Evolutionary conservation across 441 rosid species (phyloP).

Genomic region (Arabidopsis hybrid): DNA sequence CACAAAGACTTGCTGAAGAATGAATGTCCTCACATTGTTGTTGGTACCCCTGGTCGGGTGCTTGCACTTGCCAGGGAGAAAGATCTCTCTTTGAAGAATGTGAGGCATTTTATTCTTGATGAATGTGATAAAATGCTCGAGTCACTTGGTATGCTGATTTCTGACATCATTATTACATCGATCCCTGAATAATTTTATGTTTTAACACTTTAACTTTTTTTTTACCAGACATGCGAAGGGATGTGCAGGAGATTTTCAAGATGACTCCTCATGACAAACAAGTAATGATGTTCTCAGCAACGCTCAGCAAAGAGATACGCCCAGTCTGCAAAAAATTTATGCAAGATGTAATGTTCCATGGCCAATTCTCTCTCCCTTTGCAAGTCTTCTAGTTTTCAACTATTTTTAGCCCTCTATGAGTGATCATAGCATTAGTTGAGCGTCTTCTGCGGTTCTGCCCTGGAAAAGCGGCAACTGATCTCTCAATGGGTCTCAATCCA

Average conservation of each 20-base stretch:
- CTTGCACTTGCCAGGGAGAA: conserved; percentile 91
- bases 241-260: conserved; percentile 98
- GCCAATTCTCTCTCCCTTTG: conserved; percentile 71
- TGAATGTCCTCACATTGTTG: conserved; percentile 40
- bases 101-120: conserved; percentile 97
- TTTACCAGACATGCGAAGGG: conserved; percentile 86
- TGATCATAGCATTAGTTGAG: conserved; percentile 27
- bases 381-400: conserved; percentile 53
- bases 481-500: neutral
- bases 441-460: neutral
- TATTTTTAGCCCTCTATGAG: conserved; percentile 52
- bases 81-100: conserved; percentile 95
- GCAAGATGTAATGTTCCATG: conserved; percentile 97
- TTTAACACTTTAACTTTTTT: conserved; percentile 8
- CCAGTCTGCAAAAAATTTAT: conserved; percentile 83
- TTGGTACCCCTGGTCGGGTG: conserved; percentile 95
- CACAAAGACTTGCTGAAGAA: too few relatives aligned
- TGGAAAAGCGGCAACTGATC: conserved; percentile 17
- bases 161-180: too few relatives aligned
- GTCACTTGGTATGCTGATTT: conserved; percentile 73
- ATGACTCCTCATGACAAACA: conserved; percentile 42
- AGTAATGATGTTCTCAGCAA: too few relatives aligned
- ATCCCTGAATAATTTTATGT: neutral
- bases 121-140: conserved; percentile 99
- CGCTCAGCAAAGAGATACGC: too few relatives aligned